phyloP scores from a whole-genome alignment of 768 basidiomycete species.

The Collybia sordida region DNA sequence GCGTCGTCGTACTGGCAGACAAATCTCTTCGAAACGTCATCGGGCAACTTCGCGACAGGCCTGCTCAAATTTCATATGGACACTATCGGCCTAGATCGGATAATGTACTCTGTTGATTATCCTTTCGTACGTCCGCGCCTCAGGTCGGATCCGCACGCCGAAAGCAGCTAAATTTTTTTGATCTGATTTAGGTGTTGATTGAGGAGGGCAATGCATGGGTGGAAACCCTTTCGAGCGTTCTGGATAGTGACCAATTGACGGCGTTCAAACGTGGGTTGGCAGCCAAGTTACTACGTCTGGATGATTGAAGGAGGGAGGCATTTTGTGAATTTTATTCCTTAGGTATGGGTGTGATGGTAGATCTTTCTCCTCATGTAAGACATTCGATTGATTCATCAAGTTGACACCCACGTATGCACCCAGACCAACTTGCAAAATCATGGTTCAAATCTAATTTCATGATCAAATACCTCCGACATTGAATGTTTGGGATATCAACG shows the following conservation, averaged over 20 bases:
- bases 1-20: slow-evolving; percentile 36
- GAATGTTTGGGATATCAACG: too few species aligned
- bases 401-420: too few species aligned
- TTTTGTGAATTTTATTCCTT: too few species aligned
- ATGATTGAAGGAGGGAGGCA: too few species aligned
- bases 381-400: too few species aligned
- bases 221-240: slow-evolving; percentile 15
- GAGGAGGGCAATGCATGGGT: slow-evolving; percentile 22
- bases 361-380: too few species aligned
- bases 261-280: slow-evolving; percentile 27
- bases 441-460: too few species aligned
- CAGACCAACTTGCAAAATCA: too few species aligned
- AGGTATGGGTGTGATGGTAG: too few species aligned
- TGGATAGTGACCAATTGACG: slow-evolving; percentile 17
- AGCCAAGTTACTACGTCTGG: slow-evolving; percentile 25
- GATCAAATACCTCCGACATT: too few species aligned
- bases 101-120: slow-evolving; percentile 41
- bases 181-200: slow-evolving; percentile 14
- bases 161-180: too few species aligned
- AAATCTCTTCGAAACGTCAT: slow-evolving; percentile 39
- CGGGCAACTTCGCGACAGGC: slow-evolving; percentile 39
- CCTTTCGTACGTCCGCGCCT: slow-evolving; percentile 25
- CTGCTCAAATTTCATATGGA: slow-evolving; percentile 37
- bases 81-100: slow-evolving; percentile 39
- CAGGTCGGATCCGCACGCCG: too few species aligned